Evolutionary conservation across 768 basidiomycete genomes (phyloP), one percentile per base, ranked within the genome.

Genomic region (Suillus cothurnatus): DNA sequence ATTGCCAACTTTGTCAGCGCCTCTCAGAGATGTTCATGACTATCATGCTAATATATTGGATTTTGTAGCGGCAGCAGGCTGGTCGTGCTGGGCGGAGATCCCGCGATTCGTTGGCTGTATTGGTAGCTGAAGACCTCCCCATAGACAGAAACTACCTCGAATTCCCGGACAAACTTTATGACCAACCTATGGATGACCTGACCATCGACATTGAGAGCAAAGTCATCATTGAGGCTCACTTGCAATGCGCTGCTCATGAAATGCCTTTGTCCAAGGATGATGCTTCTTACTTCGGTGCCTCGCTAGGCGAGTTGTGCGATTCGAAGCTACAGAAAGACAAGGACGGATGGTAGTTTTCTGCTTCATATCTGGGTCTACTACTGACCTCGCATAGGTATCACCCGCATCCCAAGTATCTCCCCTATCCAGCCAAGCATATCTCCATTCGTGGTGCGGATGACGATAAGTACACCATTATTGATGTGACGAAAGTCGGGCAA

Each of bases 171-270:
- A 86, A 91, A 60, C 77, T 97, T 11, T 93, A 90, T 70, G 83
- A 88, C 50, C 82, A 81, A 70, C 76, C 84, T 6, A 78, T 85
- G 52, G 85, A 87, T 39, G 88, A 91, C 63, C 80, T 95, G 26
- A 72, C 88, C 14, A 72, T 95, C 45, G 91, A 96, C 72, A 76
- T 92, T 12, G 87, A 90, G 14, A 95, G 86, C 71, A 85, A 86
- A 65, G 79, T 92, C 31, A 81, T 95, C 28, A 78, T 94, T 2
- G 95, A 95, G 80, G 90, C 87, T 6, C 94, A 95, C 72, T 74
- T 96, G 15, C 95, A 96, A 72, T 97, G 94, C 68, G 95, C 94
- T 21, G 92, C 86, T 0, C 81, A 89, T 62, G 95, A 96, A 76
- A 91, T 97, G 86, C 94, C 94, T 0, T 69, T 95, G 28, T 86